Evolutionary conservation across 2,329 filamentous ascomycete species (phyloP).

Genomic region (Sarocladium strictum): DNA sequence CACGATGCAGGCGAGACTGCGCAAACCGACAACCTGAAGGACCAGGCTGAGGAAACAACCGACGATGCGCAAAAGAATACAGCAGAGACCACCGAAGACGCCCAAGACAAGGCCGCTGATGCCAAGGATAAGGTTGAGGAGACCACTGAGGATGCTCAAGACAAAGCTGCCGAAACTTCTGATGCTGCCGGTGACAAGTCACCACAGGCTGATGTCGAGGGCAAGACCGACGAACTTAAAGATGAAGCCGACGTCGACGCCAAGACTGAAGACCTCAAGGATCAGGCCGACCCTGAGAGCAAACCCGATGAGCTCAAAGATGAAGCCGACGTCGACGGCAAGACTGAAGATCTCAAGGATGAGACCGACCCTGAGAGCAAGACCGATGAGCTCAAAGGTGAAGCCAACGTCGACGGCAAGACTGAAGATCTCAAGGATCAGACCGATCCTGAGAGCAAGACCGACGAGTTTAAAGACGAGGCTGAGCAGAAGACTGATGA

Average conservation of each 20-base stretch:
- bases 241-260: constrained; percentile 7
- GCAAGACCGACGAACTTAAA: too few relatives aligned
- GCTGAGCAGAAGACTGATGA: constrained; percentile 1
- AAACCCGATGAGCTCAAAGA: constrained; percentile 12
- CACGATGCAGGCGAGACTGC: constrained; percentile 6
- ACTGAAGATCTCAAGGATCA: constrained; percentile 16
- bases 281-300: constrained; percentile 12
- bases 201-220: too few relatives aligned
- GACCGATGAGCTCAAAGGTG: neutral
- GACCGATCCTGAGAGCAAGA: constrained; percentile 11
- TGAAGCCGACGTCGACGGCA: constrained; percentile 12
- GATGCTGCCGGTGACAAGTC: neutral
- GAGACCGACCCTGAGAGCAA: neutral
- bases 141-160: constrained; percentile 11
- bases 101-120: constrained; percentile 13
- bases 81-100: constrained; percentile 8
- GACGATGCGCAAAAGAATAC: neutral
- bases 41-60: constrained; percentile 9
- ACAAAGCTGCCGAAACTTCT: neutral
- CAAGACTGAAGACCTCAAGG: constrained; percentile 12
- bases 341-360: constrained; percentile 10
- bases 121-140: constrained; percentile 11
- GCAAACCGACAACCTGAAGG: constrained; percentile 7
- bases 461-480: constrained; percentile 11
- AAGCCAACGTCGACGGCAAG: constrained; percentile 7